These are phyloP conservation scores for Penicillium psychrosexuale DNA, from an alignment of 2,329 filamentous ascomycete species.

Conservation along the genomic window DNA sequence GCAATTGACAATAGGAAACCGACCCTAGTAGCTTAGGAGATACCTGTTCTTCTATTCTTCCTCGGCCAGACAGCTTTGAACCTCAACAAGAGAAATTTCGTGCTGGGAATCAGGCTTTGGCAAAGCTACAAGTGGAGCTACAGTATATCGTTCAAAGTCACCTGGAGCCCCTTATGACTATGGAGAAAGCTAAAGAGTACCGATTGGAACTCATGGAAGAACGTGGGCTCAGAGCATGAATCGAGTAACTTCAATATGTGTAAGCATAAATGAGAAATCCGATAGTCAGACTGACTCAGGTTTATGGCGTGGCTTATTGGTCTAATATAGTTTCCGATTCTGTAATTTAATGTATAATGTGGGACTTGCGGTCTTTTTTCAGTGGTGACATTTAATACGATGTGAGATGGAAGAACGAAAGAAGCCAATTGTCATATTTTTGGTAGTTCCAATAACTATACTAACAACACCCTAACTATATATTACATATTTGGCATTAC, in stretches of 20 bases:
- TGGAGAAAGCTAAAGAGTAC: constrained; percentile 39
- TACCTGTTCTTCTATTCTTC: not conserved
- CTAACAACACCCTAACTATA: no score
- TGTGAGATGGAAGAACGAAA: not conserved
- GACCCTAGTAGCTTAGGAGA: no score
- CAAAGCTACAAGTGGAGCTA: constrained; percentile 16
- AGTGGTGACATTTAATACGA: no score
- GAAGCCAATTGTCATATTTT: not conserved
- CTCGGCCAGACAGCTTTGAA: not conserved
- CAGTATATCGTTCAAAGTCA: constrained; percentile 25
- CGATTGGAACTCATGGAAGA: constrained; percentile 26
- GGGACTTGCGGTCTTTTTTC: not conserved
- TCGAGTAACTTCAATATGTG: constrained; percentile 9
- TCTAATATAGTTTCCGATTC: not conserved
- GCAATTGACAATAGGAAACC: no score
- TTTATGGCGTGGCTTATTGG: no score
- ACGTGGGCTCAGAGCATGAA: constrained; percentile 5
- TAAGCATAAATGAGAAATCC: constrained; percentile 4
- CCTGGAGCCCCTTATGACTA: constrained; percentile 27
- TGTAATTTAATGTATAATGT: not conserved
- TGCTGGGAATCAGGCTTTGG: not conserved
- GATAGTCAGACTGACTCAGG: not conserved
- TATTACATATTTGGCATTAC: no score
- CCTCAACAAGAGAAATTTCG: not conserved
- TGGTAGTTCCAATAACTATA: no score